These are phyloP conservation scores for Coprinopsis marcescibilis DNA, from an alignment of 768 basidiomycete genomes.

Conservation along the genomic window DNA sequence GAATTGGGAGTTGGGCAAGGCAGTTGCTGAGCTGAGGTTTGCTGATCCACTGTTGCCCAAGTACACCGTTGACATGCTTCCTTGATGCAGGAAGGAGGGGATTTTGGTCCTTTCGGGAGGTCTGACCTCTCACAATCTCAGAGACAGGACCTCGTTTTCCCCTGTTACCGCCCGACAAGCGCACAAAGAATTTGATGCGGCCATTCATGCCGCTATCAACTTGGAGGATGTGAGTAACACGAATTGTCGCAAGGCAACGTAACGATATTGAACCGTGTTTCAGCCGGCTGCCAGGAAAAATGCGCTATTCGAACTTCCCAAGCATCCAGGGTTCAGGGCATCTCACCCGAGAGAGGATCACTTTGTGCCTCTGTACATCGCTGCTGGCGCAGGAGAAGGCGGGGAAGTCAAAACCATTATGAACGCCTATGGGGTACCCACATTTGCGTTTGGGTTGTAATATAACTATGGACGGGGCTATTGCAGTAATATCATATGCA, in stretches of 20 bases:
- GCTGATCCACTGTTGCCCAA: conserved; percentile 16
- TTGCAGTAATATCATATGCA: no score
- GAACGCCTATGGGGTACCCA: conserved; percentile 53
- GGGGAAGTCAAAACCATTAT: conserved; percentile 44
- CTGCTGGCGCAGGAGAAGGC: conserved; percentile 64
- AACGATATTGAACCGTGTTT: conserved; percentile 1
- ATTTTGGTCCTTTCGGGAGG: conserved; percentile 70
- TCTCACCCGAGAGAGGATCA: conserved; percentile 79
- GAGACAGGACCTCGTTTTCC: conserved; percentile 44
- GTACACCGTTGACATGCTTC: conserved; percentile 9
- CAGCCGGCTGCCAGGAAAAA: conserved; percentile 49
- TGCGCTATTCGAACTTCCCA: conserved; percentile 47
- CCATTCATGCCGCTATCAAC: conserved; percentile 50
- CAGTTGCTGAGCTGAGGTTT: conserved; percentile 52
- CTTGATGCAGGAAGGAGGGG: conserved; percentile 47
- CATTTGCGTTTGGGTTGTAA: conserved; percentile 59
- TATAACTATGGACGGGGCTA: background rate
- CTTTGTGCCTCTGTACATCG: conserved; percentile 74
- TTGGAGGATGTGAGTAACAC: conserved; percentile 39
- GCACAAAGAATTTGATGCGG: conserved; percentile 53
- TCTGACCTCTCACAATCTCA: conserved; percentile 60
- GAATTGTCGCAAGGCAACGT: background rate
- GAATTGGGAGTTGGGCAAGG: conserved; percentile 63
- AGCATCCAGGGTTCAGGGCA: conserved; percentile 56
- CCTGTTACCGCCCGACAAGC: conserved; percentile 41